Evolutionary conservation across 371 early-diverging fungal genomes (phyloP).

Genomic region (Haplosporangium sp.): DNA sequence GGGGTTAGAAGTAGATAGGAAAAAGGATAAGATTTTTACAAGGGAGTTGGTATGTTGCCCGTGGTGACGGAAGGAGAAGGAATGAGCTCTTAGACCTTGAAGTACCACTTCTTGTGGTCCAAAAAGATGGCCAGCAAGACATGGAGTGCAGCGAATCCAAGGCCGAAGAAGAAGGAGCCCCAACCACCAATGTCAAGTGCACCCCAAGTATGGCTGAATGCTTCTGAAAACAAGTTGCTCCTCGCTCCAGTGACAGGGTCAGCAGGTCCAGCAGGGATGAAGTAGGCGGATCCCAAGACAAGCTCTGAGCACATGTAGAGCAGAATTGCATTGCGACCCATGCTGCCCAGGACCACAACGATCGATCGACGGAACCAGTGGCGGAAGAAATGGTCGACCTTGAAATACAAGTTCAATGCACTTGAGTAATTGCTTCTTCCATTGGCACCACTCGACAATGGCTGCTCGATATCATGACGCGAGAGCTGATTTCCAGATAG

Average conservation of each 20-base stretch:
- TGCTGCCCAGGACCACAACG: constrained; percentile 45
- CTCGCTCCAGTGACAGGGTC: constrained; percentile 25
- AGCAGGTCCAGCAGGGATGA: constrained; percentile 25
- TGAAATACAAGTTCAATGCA: constrained; percentile 21
- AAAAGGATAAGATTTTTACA: no score
- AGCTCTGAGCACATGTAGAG: constrained; percentile 56
- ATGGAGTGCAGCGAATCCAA: constrained; percentile 37
- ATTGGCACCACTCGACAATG: background rate
- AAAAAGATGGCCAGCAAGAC: constrained; percentile 42
- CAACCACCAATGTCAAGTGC: constrained; percentile 41
- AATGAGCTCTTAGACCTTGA: constrained; percentile 54
- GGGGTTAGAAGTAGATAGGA: no score
- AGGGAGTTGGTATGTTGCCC: no score
- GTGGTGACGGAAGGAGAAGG: no score
- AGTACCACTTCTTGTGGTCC: constrained; percentile 51
- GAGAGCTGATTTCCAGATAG: constrained; percentile 23
- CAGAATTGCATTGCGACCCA: constrained; percentile 57
- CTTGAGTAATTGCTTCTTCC: constrained; percentile 32
- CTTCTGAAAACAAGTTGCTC: constrained; percentile 14
- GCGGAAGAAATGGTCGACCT: constrained; percentile 30
- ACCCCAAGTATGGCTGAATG: constrained; percentile 42
- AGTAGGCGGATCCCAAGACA: constrained; percentile 33
- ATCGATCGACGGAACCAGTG: constrained; percentile 39
- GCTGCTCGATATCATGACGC: constrained; percentile 15
- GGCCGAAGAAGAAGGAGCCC: constrained; percentile 30